Evolutionary conservation across 768 basidiomycete species (phyloP).

Genomic region (Serendipita indica): DNA sequence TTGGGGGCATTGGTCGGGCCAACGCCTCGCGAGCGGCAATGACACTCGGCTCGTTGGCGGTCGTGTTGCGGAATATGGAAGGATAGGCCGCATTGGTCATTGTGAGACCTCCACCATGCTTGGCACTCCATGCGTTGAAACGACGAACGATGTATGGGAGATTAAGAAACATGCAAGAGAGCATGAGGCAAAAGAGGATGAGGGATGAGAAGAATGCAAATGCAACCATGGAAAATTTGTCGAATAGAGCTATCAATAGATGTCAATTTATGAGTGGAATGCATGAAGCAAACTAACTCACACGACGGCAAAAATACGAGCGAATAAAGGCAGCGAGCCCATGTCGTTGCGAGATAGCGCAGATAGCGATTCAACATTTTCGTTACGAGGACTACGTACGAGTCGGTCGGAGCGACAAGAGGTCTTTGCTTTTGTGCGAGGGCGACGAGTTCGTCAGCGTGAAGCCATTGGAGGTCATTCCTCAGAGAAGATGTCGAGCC

Average conservation of each 20-base stretch:
- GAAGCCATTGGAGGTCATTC: background rate
- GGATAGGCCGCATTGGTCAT: slow-evolving; percentile 17
- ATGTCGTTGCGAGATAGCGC: slow-evolving; percentile 13
- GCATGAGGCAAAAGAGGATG: slow-evolving; percentile 14
- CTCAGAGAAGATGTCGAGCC: background rate
- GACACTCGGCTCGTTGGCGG: slow-evolving; percentile 13
- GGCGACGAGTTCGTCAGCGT: slow-evolving; percentile 17
- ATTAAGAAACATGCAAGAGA: slow-evolving; percentile 15
- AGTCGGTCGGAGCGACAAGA: background rate
- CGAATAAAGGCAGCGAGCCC: slow-evolving; percentile 14
- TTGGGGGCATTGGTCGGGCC: slow-evolving; percentile 10
- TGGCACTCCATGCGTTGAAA: slow-evolving; percentile 13
- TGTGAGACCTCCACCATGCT: slow-evolving; percentile 14
- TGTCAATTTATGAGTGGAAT: background rate
- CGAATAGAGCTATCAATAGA: slow-evolving; percentile 14
- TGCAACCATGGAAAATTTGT: slow-evolving; percentile 14
- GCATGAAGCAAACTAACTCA: slow-evolving; percentile 5
- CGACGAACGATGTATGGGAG: slow-evolving; percentile 11
- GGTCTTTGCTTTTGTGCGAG: slow-evolving; percentile 12
- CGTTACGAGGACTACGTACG: slow-evolving; percentile 10
- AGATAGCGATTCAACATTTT: slow-evolving; percentile 12
- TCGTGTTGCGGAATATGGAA: slow-evolving; percentile 14
- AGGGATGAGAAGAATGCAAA: slow-evolving; percentile 15
- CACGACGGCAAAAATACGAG: slow-evolving; percentile 14
- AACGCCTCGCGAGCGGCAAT: slow-evolving; percentile 13